A percentile compares a stretch with the other conserved stretches of the same genome.
phyloP scores from a whole-genome alignment of 2,329 filamentous ascomycete genomes.

The Aspergillus ochraceus region DNA sequence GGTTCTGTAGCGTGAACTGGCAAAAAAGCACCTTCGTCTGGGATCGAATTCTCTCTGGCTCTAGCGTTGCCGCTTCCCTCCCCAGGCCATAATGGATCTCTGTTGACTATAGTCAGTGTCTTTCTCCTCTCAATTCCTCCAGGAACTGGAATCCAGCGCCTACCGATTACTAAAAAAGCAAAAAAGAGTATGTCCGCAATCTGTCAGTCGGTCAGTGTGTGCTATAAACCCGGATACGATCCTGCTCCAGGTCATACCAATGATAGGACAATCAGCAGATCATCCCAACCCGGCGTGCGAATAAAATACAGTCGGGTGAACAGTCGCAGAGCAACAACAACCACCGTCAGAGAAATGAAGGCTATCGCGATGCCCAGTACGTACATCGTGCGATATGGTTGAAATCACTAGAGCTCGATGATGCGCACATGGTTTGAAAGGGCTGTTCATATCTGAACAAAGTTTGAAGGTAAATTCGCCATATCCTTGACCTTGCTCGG shows the following conservation, averaged over 20 bases:
- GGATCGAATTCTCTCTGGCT: neutral
- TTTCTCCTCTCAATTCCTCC: neutral
- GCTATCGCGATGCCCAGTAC: constrained; percentile 19
- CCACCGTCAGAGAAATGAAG: constrained; percentile 20
- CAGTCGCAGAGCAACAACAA: constrained; percentile 25
- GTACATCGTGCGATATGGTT: constrained; percentile 21
- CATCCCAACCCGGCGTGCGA: constrained; percentile 28
- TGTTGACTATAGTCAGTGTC: neutral
- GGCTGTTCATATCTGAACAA: neutral
- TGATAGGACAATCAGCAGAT: constrained; percentile 24
- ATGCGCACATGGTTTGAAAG: neutral
- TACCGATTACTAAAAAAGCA: constrained; percentile 15
- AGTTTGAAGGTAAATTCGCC: too few relatives aligned
- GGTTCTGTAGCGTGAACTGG: neutral
- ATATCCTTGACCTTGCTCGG: neutral
- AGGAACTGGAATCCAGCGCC: neutral
- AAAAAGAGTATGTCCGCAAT: constrained; percentile 15
- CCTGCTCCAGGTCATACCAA: constrained; percentile 16
- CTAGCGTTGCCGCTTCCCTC: neutral
- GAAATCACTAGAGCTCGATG: neutral
- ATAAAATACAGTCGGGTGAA: constrained; percentile 24
- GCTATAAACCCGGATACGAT: neutral
- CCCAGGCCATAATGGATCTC: constrained; percentile 28
- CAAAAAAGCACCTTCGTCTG: constrained; percentile 26
- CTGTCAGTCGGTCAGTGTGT: constrained; percentile 7